Conservation (phyloP, 352 stramenopile species). For the Phytophthora capsici region DNA sequence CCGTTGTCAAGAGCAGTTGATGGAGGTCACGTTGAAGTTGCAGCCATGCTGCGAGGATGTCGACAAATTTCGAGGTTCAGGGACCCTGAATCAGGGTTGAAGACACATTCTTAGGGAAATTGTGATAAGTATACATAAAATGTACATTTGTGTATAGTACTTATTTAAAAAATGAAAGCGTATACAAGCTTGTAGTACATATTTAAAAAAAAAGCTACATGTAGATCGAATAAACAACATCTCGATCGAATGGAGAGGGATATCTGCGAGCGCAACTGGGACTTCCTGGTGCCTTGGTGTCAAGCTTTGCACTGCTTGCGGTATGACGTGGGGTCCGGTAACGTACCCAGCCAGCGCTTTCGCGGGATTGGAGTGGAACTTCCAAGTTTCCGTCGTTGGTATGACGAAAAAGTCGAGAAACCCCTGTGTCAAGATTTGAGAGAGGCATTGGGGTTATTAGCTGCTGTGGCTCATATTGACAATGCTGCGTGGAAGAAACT, state of each 20-base stretch:
- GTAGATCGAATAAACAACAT: no score
- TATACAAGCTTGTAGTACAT: no score
- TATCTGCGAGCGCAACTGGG: slow-evolving; percentile 15
- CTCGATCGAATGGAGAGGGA: slow-evolving; percentile 19
- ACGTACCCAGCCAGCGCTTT: slow-evolving; percentile 15
- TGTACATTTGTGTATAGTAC: no score
- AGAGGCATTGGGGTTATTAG: slow-evolving; percentile 23
- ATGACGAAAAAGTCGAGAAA: slow-evolving; percentile 3
- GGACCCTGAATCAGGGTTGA: no score
- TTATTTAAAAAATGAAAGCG: no score
- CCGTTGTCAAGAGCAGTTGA: slow-evolving; percentile 27
- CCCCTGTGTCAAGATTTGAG: slow-evolving; percentile 7
- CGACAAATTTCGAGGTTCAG: no score
- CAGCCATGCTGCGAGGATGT: slow-evolving; percentile 3
- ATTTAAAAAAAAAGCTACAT: no score
- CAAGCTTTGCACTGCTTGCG: slow-evolving; percentile 6
- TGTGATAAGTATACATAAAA: no score
- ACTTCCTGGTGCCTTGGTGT: slow-evolving; percentile 36
- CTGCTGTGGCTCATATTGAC: slow-evolving; percentile 34
- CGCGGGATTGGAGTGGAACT: slow-evolving; percentile 25
- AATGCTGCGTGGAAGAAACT: slow-evolving; percentile 31
- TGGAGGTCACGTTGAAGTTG: slow-evolving; percentile 32
- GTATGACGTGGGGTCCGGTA: slow-evolving; percentile 17
- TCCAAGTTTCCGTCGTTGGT: slow-evolving; percentile 15
- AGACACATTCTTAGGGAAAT: no score